phyloP scores from a whole-genome alignment of 2,329 filamentous ascomycete genomes.

The Neurospora crassa region DNA sequence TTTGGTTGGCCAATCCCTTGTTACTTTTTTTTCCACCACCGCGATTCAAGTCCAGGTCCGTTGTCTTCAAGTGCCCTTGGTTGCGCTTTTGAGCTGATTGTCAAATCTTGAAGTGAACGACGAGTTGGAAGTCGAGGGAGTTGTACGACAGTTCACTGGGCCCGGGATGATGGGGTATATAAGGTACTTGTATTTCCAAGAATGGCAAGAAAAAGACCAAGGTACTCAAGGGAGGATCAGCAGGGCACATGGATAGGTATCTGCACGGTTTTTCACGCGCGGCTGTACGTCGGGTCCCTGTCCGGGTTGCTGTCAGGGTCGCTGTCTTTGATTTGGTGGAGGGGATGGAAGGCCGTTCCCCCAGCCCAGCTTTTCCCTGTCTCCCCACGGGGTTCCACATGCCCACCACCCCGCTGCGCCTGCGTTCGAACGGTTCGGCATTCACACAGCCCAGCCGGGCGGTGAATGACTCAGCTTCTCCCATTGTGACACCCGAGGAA shows the following conservation, averaged over 20 bases:
- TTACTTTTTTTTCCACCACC: background rate
- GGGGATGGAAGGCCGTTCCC: background rate
- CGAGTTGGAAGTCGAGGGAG: background rate
- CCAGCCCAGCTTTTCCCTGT: background rate
- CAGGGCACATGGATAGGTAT: background rate
- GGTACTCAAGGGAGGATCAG: background rate
- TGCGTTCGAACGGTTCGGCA: background rate
- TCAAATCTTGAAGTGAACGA: background rate
- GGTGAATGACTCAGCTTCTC: background rate
- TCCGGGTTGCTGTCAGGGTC: background rate
- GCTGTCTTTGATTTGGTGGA: background rate
- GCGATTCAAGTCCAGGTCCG: background rate
- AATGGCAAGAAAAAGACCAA: background rate
- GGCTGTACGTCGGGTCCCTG: background rate
- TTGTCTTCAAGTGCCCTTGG: background rate
- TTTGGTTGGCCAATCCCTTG: background rate
- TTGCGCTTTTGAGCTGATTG: background rate
- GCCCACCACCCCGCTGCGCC: background rate
- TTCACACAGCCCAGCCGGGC: background rate
- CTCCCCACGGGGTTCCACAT: background rate
- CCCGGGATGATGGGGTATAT: background rate
- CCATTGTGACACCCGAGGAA: background rate
- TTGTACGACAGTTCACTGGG: background rate
- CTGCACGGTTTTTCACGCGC: background rate
- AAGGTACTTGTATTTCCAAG: background rate